Conservation (phyloP, 306 rosid species). For the Lotus japonicus region DNA sequence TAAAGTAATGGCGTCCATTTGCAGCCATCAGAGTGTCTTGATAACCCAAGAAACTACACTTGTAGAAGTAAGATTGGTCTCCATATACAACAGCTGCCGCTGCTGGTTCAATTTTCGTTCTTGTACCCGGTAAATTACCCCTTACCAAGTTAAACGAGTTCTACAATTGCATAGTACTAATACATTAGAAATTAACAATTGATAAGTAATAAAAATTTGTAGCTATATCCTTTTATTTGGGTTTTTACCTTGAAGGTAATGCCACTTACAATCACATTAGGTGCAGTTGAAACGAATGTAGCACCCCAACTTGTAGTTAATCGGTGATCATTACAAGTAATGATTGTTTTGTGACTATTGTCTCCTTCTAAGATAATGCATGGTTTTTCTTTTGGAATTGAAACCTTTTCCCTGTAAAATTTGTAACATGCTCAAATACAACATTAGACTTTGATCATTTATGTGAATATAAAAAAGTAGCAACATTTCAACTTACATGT, state of each 20-base stretch:
- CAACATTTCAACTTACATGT: conserved; percentile 20
- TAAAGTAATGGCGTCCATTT: not conserved
- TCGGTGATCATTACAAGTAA: not conserved
- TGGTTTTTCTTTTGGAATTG: not conserved
- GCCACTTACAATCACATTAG: not conserved
- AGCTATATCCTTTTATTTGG: not conserved
- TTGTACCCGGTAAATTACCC: not conserved
- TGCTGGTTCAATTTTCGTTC: not conserved
- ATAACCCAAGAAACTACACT: not conserved
- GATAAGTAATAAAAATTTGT: too few relatives aligned
- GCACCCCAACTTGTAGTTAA: not conserved
- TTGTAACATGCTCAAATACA: too few relatives aligned
- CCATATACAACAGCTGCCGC: not conserved
- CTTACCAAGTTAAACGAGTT: not conserved
- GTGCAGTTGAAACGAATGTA: not conserved
- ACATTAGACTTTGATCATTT: not conserved
- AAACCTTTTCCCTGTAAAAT: not conserved
- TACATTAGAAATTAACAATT: not conserved
- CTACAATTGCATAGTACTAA: not conserved
- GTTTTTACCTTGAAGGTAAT: conserved; percentile 10
- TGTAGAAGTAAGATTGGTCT: not conserved
- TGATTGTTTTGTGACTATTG: not conserved
- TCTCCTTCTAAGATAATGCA: not conserved
- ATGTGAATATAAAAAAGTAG: not conserved
- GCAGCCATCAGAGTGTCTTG: not conserved